A percentile compares a stretch with the other conserved stretches of the same genome.
phyloP scores from a whole-genome alignment of 2,329 filamentous ascomycete genomes.

The Aspergillus novoparasiticus region DNA sequence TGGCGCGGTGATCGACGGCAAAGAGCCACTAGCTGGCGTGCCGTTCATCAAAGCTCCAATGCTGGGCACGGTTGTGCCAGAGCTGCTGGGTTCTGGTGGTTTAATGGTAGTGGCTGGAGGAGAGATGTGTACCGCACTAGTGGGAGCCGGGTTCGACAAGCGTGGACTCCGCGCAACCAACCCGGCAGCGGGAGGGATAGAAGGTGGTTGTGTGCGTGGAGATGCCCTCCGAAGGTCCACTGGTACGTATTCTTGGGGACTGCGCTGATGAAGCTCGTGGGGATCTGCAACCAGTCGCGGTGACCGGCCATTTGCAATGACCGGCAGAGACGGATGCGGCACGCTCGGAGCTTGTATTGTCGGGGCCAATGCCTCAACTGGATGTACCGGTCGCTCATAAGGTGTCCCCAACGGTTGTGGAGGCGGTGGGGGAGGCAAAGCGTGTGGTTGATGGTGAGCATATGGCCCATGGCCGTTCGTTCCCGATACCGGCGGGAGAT shows the following conservation, averaged over 20 bases:
- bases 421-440: constrained; percentile 23
- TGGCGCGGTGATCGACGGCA: constrained; percentile 28
- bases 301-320: constrained; percentile 29
- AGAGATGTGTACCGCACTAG: constrained; percentile 22
- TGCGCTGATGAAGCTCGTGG: constrained; percentile 31
- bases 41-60: constrained; percentile 53
- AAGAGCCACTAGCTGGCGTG: constrained; percentile 29
- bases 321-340: constrained; percentile 21
- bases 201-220: constrained; percentile 32
- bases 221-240: constrained; percentile 40
- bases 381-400: constrained; percentile 39
- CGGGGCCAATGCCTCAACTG: constrained; percentile 31
- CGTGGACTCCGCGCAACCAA: constrained; percentile 28
- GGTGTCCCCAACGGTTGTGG: constrained; percentile 32
- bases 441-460: constrained; percentile 27
- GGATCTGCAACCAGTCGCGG: constrained; percentile 29
- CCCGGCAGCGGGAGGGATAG: constrained; percentile 26
- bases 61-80: constrained; percentile 54
- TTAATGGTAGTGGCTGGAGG: constrained; percentile 21
- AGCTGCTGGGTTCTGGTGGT: constrained; percentile 27
- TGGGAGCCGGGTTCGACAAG: constrained; percentile 29
- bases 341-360: constrained; percentile 25
- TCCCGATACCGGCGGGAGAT: constrained; percentile 39
- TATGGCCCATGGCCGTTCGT: constrained; percentile 36
- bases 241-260: constrained; percentile 33